Base-by-base conservation (phyloP, 2,329 filamentous ascomycete genomes). In the Cercospora nicotianae region DNA sequence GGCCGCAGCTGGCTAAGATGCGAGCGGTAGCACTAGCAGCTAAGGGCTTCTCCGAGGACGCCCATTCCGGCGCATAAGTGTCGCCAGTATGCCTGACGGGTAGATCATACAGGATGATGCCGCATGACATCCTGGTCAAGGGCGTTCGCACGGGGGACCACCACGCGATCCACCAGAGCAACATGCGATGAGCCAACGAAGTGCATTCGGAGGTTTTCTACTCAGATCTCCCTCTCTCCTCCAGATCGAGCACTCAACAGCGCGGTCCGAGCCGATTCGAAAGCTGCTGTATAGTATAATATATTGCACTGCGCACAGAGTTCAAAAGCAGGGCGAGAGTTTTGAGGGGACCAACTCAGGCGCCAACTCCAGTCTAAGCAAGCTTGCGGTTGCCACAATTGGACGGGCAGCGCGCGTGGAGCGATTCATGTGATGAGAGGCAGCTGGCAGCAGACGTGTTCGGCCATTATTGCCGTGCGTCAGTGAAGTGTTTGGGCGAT, bases 301-400 rank as follows among this genome's bases (percentile, higher is more conserved):
- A 68, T 48, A 65, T 66, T 67, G 65, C 60, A 55, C 13, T 30
- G 48, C 31, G 61, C 51, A 59, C 60, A 55, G 39, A 57, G 65
- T 53, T 65, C 26, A 63, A 61, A 68, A 59, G 58, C 60, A 65
- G 65, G 67, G 65, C 67, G 66, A 68, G 65, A 59, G 57, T 48
- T 69, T 67, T 67, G 55, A 65, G 65, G 60, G 60, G 30, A 59
- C 20, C 51, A 10, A 57, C 30, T 58, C 48, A 65, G n/a, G 58
- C 39, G 60, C 60, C 57, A 42, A 31, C 55, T 55, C 39, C 30
- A 53, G 51, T 64, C 31, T 62, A 30, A 65, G 65, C 63, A 67
- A 67, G 60, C 61, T 53, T 72, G 67, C 70, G 67, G 58, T 69
- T 72, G 60, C 70, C 67, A 28, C 28, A 69, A 69, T 30, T 23